These are phyloP conservation scores for Podospora pseudoanserina DNA, from an alignment of 495 filamentous ascomycete genomes.

Conservation along the genomic window DNA sequence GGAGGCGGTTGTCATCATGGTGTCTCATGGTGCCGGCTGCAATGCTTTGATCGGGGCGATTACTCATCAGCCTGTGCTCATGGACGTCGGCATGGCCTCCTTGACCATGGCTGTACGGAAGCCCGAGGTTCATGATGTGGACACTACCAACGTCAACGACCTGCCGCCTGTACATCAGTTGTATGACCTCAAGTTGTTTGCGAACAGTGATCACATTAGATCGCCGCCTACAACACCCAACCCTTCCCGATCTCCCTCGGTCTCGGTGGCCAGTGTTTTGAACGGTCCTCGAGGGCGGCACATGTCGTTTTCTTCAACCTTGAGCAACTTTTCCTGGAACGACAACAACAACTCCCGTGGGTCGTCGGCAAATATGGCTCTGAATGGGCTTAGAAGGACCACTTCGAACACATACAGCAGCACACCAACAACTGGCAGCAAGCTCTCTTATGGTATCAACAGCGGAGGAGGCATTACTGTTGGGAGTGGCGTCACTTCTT, in stretches of 20 bases:
- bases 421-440: constrained; percentile 1
- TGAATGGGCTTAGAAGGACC: constrained; percentile 34
- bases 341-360: constrained; percentile 25
- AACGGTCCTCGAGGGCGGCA: constrained; percentile 24
- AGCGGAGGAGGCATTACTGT: constrained; percentile 33
- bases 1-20: constrained; percentile 81
- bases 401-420: constrained; percentile 10
- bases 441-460: constrained; percentile 10
- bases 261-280: constrained; percentile 21
- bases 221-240: constrained; percentile 40
- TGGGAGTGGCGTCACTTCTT: constrained; percentile 35
- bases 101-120: constrained; percentile 84
- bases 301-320: constrained; percentile 29
- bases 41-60: constrained; percentile 92
- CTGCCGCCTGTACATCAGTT: constrained; percentile 46
- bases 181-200: constrained; percentile 73
- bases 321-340: constrained; percentile 33
- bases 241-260: constrained; percentile 22
- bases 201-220: constrained; percentile 77
- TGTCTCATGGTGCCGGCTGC: constrained; percentile 96
- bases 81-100: constrained; percentile 85
- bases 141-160: constrained; percentile 27
- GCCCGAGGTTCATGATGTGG: constrained; percentile 32
- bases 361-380: constrained; percentile 32
- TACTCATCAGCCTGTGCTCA: constrained; percentile 79